Evolutionary conservation across 2,329 filamentous ascomycete species (phyloP), one percentile per base, ranked within the genome.

Genomic region (Tolypocladium endophyticum): DNA sequence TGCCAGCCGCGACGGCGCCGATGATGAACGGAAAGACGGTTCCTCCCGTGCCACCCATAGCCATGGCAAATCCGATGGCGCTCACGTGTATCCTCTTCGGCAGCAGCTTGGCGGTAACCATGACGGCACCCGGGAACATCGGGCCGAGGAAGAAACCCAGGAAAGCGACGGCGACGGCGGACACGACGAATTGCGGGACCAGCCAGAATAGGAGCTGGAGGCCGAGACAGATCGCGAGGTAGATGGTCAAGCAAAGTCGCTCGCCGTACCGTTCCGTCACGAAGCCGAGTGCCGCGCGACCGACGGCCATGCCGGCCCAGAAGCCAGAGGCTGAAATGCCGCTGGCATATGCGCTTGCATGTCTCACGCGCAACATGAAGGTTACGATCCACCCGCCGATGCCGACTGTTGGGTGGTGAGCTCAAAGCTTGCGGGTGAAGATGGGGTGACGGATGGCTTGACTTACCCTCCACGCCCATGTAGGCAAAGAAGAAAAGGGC

Each of bases 361-460:
- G 74, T 18, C 89, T 81, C 12, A 90, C 85, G 16, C 82, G 81
- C 7, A 90, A 83, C 87, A 92, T 92, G 70, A 92, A 92, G 0
- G 85, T 86, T 39, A 90, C 86, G 39, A 92, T 85, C 89, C 89
- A 93, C 4, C 89, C 89, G 28, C 88, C 87, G 1, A 91, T 78
- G 0, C 85, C 86, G 56, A 88, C 74, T 76, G 38, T 50, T 28
- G 16, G 14, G 25, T 30, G 18, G 47, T 50, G 25, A 50, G 47
- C 28, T 28, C 11, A 2, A 16, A 20, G 25, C 20, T 20, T 8
- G 16, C 16, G 47, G 8, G 6, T 9, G 2, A 7, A 11, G 25
- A 30, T 3, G 7, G 2, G 25, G 12, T 3, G 2, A 11, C 18
- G 9, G 12, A 14, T 28, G 41, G 16, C 47, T 12, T 2, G 1